phyloP scores from a whole-genome alignment of 2,329 filamentous ascomycete species.

The Xylaria digitata region DNA sequence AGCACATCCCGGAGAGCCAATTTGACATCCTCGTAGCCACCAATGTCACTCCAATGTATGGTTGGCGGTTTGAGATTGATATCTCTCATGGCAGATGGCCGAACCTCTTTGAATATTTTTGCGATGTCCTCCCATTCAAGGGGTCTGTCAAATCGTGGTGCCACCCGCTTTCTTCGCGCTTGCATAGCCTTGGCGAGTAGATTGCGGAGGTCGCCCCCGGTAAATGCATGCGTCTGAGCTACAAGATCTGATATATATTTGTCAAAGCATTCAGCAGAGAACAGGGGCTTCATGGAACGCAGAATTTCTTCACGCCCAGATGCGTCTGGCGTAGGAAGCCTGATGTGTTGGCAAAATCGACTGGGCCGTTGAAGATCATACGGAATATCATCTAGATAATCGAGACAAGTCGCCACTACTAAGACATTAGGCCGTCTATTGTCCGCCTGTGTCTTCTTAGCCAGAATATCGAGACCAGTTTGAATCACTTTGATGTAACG shows the following conservation, averaged over 20 bases:
- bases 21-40: conserved; percentile 83
- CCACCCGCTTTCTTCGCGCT: conserved; percentile 42
- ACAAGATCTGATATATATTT: conserved; percentile 70
- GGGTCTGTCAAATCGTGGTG: conserved; percentile 34
- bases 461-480: conserved; percentile 67
- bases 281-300: conserved; percentile 63
- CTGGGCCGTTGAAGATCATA: conserved; percentile 71
- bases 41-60: conserved; percentile 87
- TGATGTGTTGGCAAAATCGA: conserved; percentile 75
- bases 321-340: conserved; percentile 81
- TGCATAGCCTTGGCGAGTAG: conserved; percentile 66
- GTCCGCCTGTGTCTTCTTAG: conserved; percentile 52
- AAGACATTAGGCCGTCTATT: conserved; percentile 68
- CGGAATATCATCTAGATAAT: conserved; percentile 78
- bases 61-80: conserved; percentile 89
- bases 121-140: conserved; percentile 66
- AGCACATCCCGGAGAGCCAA: conserved; percentile 65
- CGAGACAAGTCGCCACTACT: conserved; percentile 78
- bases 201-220: conserved; percentile 77
- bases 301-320: conserved; percentile 79
- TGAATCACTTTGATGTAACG: conserved; percentile 63
- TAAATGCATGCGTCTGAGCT: conserved; percentile 87
- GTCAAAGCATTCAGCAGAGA: conserved; percentile 62
- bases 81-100: conserved; percentile 87
- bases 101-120: conserved; percentile 73